Percentiles rank a stretch among this genome's conserved stretches.
Conservation (phyloP, 164 flowering plant genomes). For the Stephania cephalantha region DNA sequence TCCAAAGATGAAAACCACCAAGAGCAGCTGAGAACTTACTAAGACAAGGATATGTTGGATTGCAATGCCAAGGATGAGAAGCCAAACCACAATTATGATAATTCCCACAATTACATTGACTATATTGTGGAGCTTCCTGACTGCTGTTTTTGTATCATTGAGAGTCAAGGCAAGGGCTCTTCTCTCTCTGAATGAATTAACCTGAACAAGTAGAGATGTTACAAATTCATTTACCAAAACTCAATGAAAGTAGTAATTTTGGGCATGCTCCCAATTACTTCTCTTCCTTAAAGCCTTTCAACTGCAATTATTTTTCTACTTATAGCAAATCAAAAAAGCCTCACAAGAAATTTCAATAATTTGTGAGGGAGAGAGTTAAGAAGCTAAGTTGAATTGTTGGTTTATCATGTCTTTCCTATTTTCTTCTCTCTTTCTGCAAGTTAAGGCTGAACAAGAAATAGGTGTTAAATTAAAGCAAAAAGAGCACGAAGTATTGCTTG, state of each 20-base stretch:
- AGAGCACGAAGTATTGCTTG: too few relatives aligned
- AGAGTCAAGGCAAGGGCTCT: constrained; percentile 54
- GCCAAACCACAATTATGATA: constrained; percentile 36
- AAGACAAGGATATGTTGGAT: constrained; percentile 36
- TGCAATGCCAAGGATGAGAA: constrained; percentile 45
- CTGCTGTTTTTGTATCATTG: constrained; percentile 69
- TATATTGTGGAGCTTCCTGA: constrained; percentile 50
- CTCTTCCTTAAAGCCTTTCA: too few relatives aligned
- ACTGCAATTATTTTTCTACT: too few relatives aligned
- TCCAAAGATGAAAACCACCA: constrained; percentile 55
- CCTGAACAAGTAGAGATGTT: constrained; percentile 23
- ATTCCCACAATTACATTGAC: constrained; percentile 35
- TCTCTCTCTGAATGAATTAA: constrained; percentile 51
- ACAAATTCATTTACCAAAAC: background rate
- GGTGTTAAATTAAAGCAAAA: too few relatives aligned
- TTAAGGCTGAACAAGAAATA: too few relatives aligned
- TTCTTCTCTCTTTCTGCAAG: too few relatives aligned
- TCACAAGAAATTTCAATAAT: too few relatives aligned
- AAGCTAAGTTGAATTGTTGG: too few relatives aligned
- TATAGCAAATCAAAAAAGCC: too few relatives aligned
- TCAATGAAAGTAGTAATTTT: background rate
- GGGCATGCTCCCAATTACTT: too few relatives aligned
- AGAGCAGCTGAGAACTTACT: constrained; percentile 48
- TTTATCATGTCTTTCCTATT: too few relatives aligned
- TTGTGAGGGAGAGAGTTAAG: too few relatives aligned